Base-by-base conservation (phyloP, 805 yeast genomes). In the Ogataea methylovora region DNA sequence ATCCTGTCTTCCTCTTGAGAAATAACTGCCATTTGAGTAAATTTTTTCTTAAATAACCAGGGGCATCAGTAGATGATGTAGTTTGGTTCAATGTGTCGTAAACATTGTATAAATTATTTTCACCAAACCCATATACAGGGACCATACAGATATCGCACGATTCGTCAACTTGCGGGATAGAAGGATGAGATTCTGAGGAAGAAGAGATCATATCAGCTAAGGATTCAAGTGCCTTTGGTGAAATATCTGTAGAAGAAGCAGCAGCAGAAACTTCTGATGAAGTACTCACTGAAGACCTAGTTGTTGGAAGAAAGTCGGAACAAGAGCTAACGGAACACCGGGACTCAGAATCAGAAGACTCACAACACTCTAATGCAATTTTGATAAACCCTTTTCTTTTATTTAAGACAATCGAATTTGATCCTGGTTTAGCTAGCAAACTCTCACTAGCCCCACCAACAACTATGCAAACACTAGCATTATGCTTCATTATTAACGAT, bases 401-500 rank as follows among this genome's bases (percentile, higher is more conserved):
- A 27, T 77, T 69, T 27, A 92, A 60, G 0, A 92, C 84, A 30
- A 92, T 60, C 38, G 83, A 82, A 36, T 73, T 71, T 44, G 76
- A 71, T 8, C 76, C 74, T 0, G 82, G 78, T 34, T 66, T 63
- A 8, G 84, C 75, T 18, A 84, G 54, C 25, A 92, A 63, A 1
- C 94, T 77, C 50, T 92, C 98, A 40, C 86, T 83, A 0, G 97
- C 97, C 0, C 98, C 98, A 2, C 98, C 98, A 17, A 92, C 79
- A 1, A 92, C 97, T 37, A 92, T 79, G 41, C 90, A 83, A 10
- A 88, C 81, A 3, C 94, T 84, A 45, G 74, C 79, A 43, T 79
- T 75, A 37, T 76, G 71, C 35, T 56, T 60, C 32, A 92, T 65
- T 4, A 30, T 5, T 19, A 85, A 65, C 17, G 78, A 68, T 41